Evolutionary conservation across 441 rosid genomes (phyloP).

Genomic region (Erodium trifolium): DNA sequence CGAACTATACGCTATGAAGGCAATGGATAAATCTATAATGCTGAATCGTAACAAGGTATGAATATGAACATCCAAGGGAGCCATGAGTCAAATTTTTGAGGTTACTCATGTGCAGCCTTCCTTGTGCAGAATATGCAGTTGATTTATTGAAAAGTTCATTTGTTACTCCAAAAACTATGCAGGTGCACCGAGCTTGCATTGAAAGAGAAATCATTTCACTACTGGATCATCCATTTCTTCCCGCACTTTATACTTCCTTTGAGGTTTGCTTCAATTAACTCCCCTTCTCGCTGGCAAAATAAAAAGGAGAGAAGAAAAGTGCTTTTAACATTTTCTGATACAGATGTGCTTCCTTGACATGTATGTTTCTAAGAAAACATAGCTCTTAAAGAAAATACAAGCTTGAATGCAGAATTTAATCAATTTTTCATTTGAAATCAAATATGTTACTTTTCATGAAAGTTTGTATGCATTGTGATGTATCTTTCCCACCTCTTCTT

Average conservation of each 20-base stretch:
- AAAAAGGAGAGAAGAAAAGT: background rate
- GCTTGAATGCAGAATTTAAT: too few species aligned
- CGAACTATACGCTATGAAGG: conserved; percentile 86
- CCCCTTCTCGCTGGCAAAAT: background rate
- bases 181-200: conserved; percentile 87
- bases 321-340: background rate
- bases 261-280: conserved; percentile 38
- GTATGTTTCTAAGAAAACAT: background rate
- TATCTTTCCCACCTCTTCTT: too few species aligned
- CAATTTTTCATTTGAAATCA: too few species aligned
- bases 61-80: background rate
- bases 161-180: conserved; percentile 15
- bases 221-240: conserved; percentile 95
- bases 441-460: too few species aligned
- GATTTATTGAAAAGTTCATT: conserved; percentile 10
- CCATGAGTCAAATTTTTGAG: too few species aligned
- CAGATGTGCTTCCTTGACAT: background rate
- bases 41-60: conserved; percentile 84
- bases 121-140: conserved; percentile 6
- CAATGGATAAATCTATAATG: conserved; percentile 93
- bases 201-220: conserved; percentile 84
- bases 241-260: conserved; percentile 78
- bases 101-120: too few species aligned
- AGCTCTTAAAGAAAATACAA: too few species aligned
- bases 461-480: too few species aligned